phyloP scores from a whole-genome alignment of 306 rosid genomes.

The Bauhinia variegata region DNA sequence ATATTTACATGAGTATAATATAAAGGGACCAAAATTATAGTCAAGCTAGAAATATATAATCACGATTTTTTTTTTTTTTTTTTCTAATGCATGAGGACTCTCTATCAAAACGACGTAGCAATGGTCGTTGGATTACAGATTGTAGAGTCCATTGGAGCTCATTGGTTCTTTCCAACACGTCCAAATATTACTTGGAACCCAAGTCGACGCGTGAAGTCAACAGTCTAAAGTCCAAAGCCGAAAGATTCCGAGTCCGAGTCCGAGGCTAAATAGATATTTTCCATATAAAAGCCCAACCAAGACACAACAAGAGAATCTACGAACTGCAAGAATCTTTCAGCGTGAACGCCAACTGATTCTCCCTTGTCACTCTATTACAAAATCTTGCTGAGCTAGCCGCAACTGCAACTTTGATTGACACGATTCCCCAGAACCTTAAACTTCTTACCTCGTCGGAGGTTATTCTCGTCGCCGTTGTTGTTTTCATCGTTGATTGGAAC shows the following conservation, averaged over 20 bases:
- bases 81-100: no score
- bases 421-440: background rate
- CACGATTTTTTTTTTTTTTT: no score
- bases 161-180: background rate
- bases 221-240: background rate
- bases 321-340: slow-evolving; percentile 1
- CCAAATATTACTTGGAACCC: slow-evolving; percentile 6
- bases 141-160: no score
- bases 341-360: background rate
- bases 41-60: no score
- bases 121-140: no score
- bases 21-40: no score
- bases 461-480: no score
- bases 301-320: background rate
- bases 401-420: background rate
- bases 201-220: slow-evolving; percentile 2
- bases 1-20: no score
- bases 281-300: background rate
- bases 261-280: no score
- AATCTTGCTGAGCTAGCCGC: background rate
- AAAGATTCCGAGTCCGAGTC: no score
- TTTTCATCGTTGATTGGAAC: no score
- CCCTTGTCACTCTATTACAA: background rate
- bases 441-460: no score
- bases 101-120: background rate